Percentiles rank a stretch among this genome's conserved stretches.
Conservation (phyloP, 768 basidiomycete species). For the Tulasnella sp. region DNA sequence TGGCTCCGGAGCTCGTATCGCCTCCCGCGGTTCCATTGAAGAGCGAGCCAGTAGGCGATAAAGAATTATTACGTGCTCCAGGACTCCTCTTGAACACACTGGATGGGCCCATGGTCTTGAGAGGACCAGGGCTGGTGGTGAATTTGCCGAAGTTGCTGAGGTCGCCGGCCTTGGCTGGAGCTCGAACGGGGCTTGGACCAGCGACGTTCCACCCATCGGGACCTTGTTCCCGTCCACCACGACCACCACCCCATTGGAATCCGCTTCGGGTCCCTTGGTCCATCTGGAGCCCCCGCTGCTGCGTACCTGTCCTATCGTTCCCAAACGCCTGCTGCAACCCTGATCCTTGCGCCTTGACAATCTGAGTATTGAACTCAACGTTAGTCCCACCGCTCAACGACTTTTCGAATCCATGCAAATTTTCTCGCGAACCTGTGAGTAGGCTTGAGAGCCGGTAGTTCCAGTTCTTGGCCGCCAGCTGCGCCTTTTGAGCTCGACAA, state of each 20-base stretch:
- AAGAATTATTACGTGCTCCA: slow-evolving; percentile 50
- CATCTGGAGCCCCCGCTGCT: slow-evolving; percentile 42
- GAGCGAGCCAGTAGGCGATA: slow-evolving; percentile 40
- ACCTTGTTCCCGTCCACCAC: slow-evolving; percentile 49
- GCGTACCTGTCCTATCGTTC: too few species aligned
- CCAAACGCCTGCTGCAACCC: slow-evolving; percentile 47
- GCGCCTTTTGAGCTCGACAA: slow-evolving; percentile 80
- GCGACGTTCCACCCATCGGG: slow-evolving; percentile 87
- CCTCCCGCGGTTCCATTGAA: slow-evolving; percentile 71
- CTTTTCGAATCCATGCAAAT: slow-evolving; percentile 46
- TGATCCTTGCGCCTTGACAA: slow-evolving; percentile 63
- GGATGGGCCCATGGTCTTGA: slow-evolving; percentile 77
- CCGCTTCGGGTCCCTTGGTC: slow-evolving; percentile 86
- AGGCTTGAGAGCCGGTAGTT: slow-evolving; percentile 75
- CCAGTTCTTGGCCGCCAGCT: slow-evolving; percentile 73
- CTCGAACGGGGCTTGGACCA: slow-evolving; percentile 45
- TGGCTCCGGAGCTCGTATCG: slow-evolving; percentile 75
- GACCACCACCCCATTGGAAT: slow-evolving; percentile 80
- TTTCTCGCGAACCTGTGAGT: slow-evolving; percentile 81
- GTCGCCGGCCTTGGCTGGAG: slow-evolving; percentile 76
- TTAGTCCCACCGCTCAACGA: not conserved
- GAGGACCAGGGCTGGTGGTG: slow-evolving; percentile 58
- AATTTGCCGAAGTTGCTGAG: slow-evolving; percentile 79
- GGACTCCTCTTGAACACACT: slow-evolving; percentile 76
- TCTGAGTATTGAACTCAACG: slow-evolving; percentile 41